These are phyloP conservation scores for Calonectria naviculata DNA, from an alignment of 2,329 filamentous ascomycete species.

Conservation along the genomic window DNA sequence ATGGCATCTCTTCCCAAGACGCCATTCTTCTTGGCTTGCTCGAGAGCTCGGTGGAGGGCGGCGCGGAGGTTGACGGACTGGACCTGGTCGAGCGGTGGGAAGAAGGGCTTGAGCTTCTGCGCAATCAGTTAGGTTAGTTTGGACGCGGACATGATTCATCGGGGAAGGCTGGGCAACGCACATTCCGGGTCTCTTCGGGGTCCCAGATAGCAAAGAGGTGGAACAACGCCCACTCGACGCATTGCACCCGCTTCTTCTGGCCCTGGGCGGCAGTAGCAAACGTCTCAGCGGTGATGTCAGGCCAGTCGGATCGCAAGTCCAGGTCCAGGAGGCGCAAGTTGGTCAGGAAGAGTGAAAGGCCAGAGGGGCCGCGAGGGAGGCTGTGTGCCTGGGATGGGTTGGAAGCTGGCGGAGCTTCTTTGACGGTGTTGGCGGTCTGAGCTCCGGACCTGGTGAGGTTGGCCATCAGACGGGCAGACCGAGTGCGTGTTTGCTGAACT, in stretches of 20 bases:
- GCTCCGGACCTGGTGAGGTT: slow-evolving; percentile 33
- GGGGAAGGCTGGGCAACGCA: slow-evolving; percentile 49
- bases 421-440: slow-evolving; percentile 19
- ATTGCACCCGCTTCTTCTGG: slow-evolving; percentile 84
- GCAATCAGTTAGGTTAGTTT: slow-evolving; percentile 12
- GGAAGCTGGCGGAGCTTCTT: slow-evolving; percentile 8
- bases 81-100: slow-evolving; percentile 88
- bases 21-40: slow-evolving; percentile 89
- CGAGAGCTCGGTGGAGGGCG: slow-evolving; percentile 82
- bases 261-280: slow-evolving; percentile 78
- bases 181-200: slow-evolving; percentile 77
- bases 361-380: slow-evolving; percentile 33
- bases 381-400: slow-evolving; percentile 1
- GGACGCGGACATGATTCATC: neutral
- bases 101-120: slow-evolving; percentile 90
- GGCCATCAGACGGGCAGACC: slow-evolving; percentile 41
- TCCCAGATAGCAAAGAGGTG: slow-evolving; percentile 89
- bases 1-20: slow-evolving; percentile 82
- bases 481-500: slow-evolving; percentile 38
- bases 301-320: slow-evolving; percentile 83
- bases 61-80: slow-evolving; percentile 92
- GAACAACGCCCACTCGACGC: slow-evolving; percentile 92
- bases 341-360: slow-evolving; percentile 71
- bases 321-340: slow-evolving; percentile 88
- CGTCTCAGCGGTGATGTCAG: slow-evolving; percentile 75